Conservation (phyloP, 495 filamentous ascomycete species). For the Neurospora tetrasperma region DNA sequence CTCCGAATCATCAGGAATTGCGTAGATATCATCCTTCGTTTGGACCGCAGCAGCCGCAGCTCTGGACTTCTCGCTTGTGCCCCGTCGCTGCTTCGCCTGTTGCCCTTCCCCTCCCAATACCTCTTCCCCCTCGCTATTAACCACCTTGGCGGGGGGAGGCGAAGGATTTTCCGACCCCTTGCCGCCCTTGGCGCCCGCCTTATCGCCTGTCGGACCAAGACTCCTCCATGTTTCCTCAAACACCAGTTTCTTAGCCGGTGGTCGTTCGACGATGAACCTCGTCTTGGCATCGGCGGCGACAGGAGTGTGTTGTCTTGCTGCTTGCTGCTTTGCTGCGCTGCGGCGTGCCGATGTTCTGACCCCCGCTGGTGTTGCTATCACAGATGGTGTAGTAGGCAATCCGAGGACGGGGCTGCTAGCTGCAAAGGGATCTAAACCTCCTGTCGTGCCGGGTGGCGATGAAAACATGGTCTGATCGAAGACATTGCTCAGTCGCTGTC, state of each 20-base stretch:
- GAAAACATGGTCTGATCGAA: not conserved
- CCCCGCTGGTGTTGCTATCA: not conserved
- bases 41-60: not conserved
- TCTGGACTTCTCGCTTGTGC: not conserved
- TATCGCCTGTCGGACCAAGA: not conserved
- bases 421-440: not conserved
- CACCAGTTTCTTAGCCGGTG: not conserved
- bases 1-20: conserved; percentile 31
- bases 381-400: not conserved
- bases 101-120: not conserved
- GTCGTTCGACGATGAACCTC: not conserved
- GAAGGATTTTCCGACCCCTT: not conserved
- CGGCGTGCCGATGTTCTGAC: not conserved
- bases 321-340: not conserved
- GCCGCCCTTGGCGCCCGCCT: not conserved
- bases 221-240: not conserved
- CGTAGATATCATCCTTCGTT: conserved; percentile 23
- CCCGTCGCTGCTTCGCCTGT: not conserved
- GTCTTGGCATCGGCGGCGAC: not conserved
- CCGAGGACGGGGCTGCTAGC: not conserved
- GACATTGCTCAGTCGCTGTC: not conserved
- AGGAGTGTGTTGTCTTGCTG: not conserved
- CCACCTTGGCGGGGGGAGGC: not conserved
- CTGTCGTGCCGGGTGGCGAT: not conserved
- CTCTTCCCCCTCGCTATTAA: not conserved